Conservation (phyloP, 1,139 yeast species). For the Dujonia santamariae region DNA sequence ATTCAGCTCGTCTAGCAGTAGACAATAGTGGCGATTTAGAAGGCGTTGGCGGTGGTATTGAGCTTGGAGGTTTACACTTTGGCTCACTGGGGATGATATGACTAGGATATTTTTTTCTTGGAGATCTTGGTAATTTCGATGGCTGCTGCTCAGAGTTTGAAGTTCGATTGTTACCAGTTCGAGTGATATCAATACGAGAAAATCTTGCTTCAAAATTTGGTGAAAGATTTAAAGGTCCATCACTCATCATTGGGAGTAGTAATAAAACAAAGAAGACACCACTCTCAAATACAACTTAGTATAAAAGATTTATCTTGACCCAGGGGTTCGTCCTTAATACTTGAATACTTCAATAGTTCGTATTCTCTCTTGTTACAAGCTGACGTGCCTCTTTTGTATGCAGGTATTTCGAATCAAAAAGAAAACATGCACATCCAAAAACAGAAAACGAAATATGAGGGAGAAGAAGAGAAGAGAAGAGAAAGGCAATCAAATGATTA, state of each 20-base stretch:
- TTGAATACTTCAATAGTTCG: no score
- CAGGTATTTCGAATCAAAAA: neutral
- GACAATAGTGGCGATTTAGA: constrained; percentile 14
- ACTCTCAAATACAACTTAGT: neutral
- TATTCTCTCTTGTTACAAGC: no score
- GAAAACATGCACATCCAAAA: neutral
- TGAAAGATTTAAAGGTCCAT: constrained; percentile 5
- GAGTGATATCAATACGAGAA: constrained; percentile 8
- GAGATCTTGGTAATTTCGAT: constrained; percentile 8
- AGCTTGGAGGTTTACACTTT: neutral
- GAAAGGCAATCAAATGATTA: no score
- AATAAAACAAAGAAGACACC: neutral
- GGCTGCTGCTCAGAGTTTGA: no score
- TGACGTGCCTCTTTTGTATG: no score
- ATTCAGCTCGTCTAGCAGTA: constrained; percentile 21
- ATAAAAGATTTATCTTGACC: no score
- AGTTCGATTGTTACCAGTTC: constrained; percentile 4
- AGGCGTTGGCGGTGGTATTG: constrained; percentile 9
- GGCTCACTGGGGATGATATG: constrained; percentile 19
- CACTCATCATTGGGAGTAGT: neutral
- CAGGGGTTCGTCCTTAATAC: no score
- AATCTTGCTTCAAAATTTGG: constrained; percentile 9
- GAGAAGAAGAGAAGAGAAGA: no score
- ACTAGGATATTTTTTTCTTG: constrained; percentile 22
- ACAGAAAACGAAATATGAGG: no score